phyloP scores from a whole-genome alignment of 805 yeast species.

The Maudiozyma bulderi region DNA sequence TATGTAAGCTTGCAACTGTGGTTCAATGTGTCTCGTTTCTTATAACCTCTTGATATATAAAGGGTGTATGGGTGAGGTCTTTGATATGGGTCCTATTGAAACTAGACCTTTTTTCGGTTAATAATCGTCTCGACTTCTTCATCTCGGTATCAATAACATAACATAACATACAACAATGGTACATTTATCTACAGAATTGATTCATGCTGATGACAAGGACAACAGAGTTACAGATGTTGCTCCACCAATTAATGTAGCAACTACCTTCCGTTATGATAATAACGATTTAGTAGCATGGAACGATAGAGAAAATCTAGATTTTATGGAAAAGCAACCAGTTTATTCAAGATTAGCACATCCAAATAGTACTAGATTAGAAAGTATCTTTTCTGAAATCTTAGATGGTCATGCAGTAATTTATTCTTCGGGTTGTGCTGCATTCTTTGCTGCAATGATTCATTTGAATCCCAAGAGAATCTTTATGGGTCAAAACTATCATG shows the following conservation, averaged over 20 bases:
- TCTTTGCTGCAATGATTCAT: conserved; percentile 60
- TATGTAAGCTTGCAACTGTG: too few species aligned
- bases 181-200: conserved; percentile 41
- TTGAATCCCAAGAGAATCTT: conserved; percentile 66
- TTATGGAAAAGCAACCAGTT: conserved; percentile 31
- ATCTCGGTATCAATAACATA: neutral
- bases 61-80: too few species aligned
- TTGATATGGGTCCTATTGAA: too few species aligned
- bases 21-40: too few species aligned
- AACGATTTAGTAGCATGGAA: conserved; percentile 44
- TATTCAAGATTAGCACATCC: conserved; percentile 77
- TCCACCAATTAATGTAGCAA: conserved; percentile 73
- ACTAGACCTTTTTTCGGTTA: too few species aligned
- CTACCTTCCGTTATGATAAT: conserved; percentile 61
- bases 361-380: conserved; percentile 57
- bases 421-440: conserved; percentile 74
- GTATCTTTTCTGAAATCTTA: conserved; percentile 48
- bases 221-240: conserved; percentile 55
- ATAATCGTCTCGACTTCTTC: neutral
- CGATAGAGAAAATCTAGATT: conserved; percentile 29
- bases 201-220: conserved; percentile 63
- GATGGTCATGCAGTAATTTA: conserved; percentile 62
- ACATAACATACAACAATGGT: conserved; percentile 1
- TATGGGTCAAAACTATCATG: conserved; percentile 78
- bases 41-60: too few species aligned